Conservation (phyloP, 768 basidiomycete genomes). For the Clavaria fumosa region DNA sequence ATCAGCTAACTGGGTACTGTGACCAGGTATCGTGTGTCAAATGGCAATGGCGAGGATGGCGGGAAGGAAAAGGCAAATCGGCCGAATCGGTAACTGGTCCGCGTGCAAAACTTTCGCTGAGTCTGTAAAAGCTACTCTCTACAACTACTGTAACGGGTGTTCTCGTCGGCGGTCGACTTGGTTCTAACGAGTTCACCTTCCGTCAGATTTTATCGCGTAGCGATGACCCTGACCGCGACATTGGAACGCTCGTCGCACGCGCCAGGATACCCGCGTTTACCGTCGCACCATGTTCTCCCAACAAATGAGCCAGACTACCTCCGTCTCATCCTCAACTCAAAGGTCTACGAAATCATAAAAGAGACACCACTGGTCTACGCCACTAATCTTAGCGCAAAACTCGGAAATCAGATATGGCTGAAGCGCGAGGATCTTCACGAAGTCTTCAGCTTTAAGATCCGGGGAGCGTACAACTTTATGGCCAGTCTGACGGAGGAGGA, state of each 20-base stretch:
- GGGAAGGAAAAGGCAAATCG: no score
- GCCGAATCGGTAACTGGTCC: no score
- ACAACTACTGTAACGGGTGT: no score
- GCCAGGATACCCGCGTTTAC: constrained; percentile 59
- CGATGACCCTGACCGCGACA: constrained; percentile 33
- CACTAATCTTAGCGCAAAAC: constrained; percentile 66
- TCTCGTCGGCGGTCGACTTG: no score
- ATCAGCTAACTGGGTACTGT: no score
- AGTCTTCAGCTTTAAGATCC: constrained; percentile 98
- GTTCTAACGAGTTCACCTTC: no score
- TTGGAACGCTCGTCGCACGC: constrained; percentile 56
- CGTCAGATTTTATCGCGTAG: constrained; percentile 5
- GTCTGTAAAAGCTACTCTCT: no score
- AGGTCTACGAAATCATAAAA: constrained; percentile 79
- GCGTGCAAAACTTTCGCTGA: no score
- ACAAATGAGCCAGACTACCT: constrained; percentile 74
- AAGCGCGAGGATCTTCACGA: constrained; percentile 96
- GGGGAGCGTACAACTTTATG: constrained; percentile 99
- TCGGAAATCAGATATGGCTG: constrained; percentile 90
- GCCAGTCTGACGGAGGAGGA: constrained; percentile 75
- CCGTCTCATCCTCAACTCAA: constrained; percentile 72
- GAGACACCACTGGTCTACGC: constrained; percentile 86
- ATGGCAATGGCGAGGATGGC: no score
- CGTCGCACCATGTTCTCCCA: constrained; percentile 47
- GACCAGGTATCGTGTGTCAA: no score